Conservation (phyloP, 23 red algal species). For the Gracilariopsis chorda region DNA sequence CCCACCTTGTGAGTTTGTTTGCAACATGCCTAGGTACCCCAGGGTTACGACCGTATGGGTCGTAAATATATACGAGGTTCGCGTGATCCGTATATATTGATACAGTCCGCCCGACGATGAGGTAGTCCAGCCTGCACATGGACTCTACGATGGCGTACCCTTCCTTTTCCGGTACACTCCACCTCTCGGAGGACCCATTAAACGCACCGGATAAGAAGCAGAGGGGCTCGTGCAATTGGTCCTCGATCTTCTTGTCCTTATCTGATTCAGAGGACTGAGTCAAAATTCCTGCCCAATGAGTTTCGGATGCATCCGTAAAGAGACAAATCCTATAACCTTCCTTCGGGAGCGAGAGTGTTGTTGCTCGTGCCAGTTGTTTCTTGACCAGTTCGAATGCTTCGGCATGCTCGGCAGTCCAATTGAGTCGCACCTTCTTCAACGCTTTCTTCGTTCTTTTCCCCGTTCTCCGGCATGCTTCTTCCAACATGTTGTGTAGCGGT, state of each 20-base stretch:
- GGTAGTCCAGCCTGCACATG: not conserved
- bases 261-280: not conserved
- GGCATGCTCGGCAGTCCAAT: not conserved
- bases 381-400: not conserved
- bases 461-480: not conserved
- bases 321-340: not conserved
- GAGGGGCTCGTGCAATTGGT: conserved; percentile 11
- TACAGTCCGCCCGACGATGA: not conserved
- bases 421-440: not conserved
- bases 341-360: not conserved
- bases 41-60: not conserved
- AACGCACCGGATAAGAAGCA: conserved; percentile 15
- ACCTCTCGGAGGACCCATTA: not conserved
- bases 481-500: not conserved
- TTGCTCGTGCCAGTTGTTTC: not conserved
- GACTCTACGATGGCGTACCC: not conserved
- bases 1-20: not conserved
- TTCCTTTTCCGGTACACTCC: not conserved
- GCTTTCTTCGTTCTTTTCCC: conserved; percentile 12
- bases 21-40: not conserved
- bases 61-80: not conserved
- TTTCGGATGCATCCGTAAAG: conserved; percentile 7
- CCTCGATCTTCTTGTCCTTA: not conserved
- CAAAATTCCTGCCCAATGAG: not conserved
- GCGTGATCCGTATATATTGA: not conserved